Conservation (phyloP, 208 protist species). For the Acanthamoeba healyi region DNA sequence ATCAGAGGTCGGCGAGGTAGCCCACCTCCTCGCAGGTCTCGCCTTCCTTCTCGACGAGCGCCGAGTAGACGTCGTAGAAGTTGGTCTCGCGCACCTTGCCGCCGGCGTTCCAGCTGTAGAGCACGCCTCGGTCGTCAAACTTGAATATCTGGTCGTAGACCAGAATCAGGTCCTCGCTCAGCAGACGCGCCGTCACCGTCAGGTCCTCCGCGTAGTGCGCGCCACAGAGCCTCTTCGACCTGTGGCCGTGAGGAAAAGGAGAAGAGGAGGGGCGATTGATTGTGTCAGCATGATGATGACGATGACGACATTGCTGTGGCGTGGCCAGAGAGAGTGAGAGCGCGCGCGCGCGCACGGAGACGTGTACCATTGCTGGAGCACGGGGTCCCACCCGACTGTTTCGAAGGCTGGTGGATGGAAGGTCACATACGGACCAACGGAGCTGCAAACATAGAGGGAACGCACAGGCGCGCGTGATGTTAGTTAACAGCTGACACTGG, state of each 20-base stretch:
- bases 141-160: slow-evolving; percentile 12
- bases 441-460: not conserved
- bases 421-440: not conserved
- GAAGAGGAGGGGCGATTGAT: no score
- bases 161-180: slow-evolving; percentile 1
- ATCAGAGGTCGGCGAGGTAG: slow-evolving; percentile 40
- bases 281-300: no score
- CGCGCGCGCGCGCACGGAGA: no score
- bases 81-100: slow-evolving; percentile 38
- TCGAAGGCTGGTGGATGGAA: slow-evolving; percentile 19
- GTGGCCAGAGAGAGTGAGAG: no score
- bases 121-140: slow-evolving; percentile 10
- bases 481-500: no score
- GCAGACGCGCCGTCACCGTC: slow-evolving; percentile 7
- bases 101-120: slow-evolving; percentile 47
- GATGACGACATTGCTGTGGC: no score
- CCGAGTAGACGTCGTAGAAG: slow-evolving; percentile 14
- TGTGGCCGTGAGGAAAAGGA: no score
- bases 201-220: slow-evolving; percentile 11
- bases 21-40: slow-evolving; percentile 39
- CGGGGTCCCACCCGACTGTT: not conserved
- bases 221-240: not conserved
- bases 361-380: not conserved
- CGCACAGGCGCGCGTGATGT: no score
- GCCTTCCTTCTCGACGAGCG: slow-evolving; percentile 18